Evolutionary conservation across 2,329 filamentous ascomycete species (phyloP).

Genomic region (Fusarium sp.): DNA sequence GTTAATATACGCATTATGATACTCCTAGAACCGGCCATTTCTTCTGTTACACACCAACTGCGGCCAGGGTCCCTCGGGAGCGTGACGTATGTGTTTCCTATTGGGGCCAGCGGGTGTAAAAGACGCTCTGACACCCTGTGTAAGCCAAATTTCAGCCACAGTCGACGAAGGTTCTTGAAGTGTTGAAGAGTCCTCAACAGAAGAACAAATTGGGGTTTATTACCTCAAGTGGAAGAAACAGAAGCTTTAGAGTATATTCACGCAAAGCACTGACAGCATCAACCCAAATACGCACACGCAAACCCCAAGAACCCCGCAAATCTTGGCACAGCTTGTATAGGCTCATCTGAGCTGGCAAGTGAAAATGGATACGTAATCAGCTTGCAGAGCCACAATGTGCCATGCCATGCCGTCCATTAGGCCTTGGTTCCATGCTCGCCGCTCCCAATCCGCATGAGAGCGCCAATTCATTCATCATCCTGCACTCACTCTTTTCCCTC

Average conservation of each 20-base stretch:
- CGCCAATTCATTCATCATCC: slow-evolving; percentile 38
- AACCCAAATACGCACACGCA: slow-evolving; percentile 1
- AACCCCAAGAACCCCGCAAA: slow-evolving; percentile 28
- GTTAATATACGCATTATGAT: not conserved
- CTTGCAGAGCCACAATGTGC: slow-evolving; percentile 36
- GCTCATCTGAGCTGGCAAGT: slow-evolving; percentile 29
- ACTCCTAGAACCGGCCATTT: not conserved
- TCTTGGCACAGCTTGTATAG: slow-evolving; percentile 29
- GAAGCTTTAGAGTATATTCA: not conserved
- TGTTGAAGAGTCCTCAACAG: not conserved
- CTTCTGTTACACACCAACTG: not conserved
- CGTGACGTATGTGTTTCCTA: slow-evolving; percentile 35
- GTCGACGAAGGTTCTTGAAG: not conserved
- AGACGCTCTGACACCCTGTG: slow-evolving; percentile 13
- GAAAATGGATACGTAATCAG: slow-evolving; percentile 42
- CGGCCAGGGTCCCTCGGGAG: slow-evolving; percentile 21
- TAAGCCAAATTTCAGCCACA: slow-evolving; percentile 27
- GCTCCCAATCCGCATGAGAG: slow-evolving; percentile 35
- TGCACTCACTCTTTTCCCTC: slow-evolving; percentile 26
- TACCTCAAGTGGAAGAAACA: not conserved
- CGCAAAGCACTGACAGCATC: not conserved
- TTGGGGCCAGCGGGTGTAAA: slow-evolving; percentile 11
- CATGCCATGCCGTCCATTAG: slow-evolving; percentile 13
- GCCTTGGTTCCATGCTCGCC: slow-evolving; percentile 33
- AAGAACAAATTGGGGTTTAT: not conserved